Base-by-base conservation (phyloP, 805 yeast genomes). In the Zygosaccharomyces bisporus region DNA sequence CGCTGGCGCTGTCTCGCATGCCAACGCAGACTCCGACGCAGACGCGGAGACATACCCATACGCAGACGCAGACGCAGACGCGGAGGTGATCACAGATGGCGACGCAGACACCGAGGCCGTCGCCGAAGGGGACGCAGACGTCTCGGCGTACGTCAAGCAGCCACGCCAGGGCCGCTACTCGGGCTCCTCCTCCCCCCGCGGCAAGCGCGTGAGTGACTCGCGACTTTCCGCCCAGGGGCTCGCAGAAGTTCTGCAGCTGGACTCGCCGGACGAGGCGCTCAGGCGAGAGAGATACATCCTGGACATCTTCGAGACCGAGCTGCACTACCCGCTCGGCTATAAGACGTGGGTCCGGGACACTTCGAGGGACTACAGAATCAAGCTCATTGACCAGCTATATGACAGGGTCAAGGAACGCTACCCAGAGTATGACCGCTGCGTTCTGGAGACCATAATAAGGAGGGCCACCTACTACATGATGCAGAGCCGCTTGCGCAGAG, bases 311-410 rank as follows among this genome's bases (percentile, higher is more conserved):
- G 74, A 72, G 34, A 69, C 73, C 33, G 79, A 75, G 14, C 72
- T 86, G 42, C 81, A 83, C 4, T 87, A 86, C 63, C 80, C 82
- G 21, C 61, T 88, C 21, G 95, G 95, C 4, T 75, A 79, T 50
- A 77, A 78, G 56, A 85, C 95, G 0, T 88, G 96, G 95, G 81
- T 86, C 34, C 72, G 95, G 50, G 95, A 84, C 56, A 84, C 93
- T 0, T 71, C 76, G 1, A 74, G 71, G 41, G 66, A 63, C 4
- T 75, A 76, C 49, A 71, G 95, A 33, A 70, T 70, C 19, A 66
- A 71, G 40, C 70, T 88, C 30, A 70, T 74, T 49, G 51, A 55
- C 4, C 68, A 74, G 47, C 70, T 88, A 39, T 68, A 73, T 54
- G 54, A 56, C 5, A 68, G 73, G 44, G 79, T 83, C 5, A 69